Base-by-base conservation (phyloP, 2,329 filamentous ascomycete species). In the Fonsecaea pedrosoi region DNA sequence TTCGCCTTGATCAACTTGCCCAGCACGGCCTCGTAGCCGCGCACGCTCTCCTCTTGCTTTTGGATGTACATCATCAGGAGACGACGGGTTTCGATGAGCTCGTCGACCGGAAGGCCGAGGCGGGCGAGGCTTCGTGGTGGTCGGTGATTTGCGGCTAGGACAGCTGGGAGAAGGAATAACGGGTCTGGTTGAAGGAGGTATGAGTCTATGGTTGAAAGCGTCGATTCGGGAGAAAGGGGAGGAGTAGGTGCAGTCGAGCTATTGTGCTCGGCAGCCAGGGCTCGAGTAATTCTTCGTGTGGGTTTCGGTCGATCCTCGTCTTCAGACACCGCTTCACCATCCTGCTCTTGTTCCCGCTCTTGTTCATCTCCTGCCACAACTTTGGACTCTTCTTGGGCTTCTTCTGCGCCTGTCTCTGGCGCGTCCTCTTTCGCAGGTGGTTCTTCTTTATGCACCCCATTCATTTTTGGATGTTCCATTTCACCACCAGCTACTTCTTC, bases 41-140 rank as follows among this genome's bases (percentile, higher is more conserved):
- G 82, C 3, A 88, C 83, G 3, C 87, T 84, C 73, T 89, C 87
- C 72, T 89, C 87, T 74, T 89, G 87, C 72, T 89, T 89, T 72
- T 89, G 87, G 5, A 89, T 84, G 72, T 88, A 89, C 2, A 86
- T 82, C 76, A 86, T 82, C 5, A 90, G 79, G 21, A 88, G 76
- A 59, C 85, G 83, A 40, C 87, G 84, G 0, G 86, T 88, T 34
- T 89, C 87, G 72, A 89, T 86, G 3, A 87, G 86, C 78, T 89
- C 87, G 54, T 79, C 76, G 1, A 82, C 76, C 0, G 87, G 86
- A 0, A 89, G 81, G 2, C 86, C 86, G 63, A 71, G 87, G 6
- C 62, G 65, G 83, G 12, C 85, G 80, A 42, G n/a, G 80, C 74
- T 1, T 84, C 83, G 61, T 84, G 81, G 53, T 82, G 77, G 77